These are phyloP conservation scores for Jasminum sambac DNA, from an alignment of 257 asterid genomes.

Conservation along the genomic window DNA sequence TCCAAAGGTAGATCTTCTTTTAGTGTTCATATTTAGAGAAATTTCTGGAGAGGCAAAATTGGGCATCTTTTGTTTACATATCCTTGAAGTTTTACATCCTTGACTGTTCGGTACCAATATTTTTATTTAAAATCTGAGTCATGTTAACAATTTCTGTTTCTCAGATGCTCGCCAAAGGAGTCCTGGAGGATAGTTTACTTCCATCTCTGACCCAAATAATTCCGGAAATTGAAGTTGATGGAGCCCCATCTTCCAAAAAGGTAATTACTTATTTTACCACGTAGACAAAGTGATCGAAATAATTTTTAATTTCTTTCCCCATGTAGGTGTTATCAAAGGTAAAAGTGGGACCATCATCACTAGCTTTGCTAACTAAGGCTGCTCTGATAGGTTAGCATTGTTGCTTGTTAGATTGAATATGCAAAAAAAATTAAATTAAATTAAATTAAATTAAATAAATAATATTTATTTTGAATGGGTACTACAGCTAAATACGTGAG, in stretches of 20 bases:
- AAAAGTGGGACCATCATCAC: slow-evolving; percentile 87
- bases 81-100: background rate
- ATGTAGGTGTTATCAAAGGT: slow-evolving; percentile 84
- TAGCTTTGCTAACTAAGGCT: slow-evolving; percentile 80
- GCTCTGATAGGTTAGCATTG: slow-evolving; percentile 79
- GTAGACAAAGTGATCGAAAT: slow-evolving; percentile 14
- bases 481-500: slow-evolving; percentile 71
- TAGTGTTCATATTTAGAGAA: background rate
- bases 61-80: background rate
- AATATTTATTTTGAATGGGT: slow-evolving; percentile 19
- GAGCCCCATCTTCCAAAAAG: slow-evolving; percentile 60
- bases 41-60: slow-evolving; percentile 4
- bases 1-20: slow-evolving; percentile 68
- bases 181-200: slow-evolving; percentile 77
- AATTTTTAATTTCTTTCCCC: background rate
- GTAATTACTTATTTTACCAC: slow-evolving; percentile 39
- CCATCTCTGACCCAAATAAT: slow-evolving; percentile 58
- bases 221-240: slow-evolving; percentile 62
- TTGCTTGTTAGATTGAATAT: background rate
- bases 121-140: slow-evolving; percentile 4
- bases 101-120: background rate
- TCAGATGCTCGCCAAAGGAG: slow-evolving; percentile 91
- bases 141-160: slow-evolving; percentile 22
- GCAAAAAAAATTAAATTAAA: too few species aligned
- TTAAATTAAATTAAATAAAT: background rate